A percentile compares a stretch with the other conserved stretches of the same genome.
Conservation (phyloP, 2,329 filamentous ascomycete genomes). For the Blastomyces percursus region DNA sequence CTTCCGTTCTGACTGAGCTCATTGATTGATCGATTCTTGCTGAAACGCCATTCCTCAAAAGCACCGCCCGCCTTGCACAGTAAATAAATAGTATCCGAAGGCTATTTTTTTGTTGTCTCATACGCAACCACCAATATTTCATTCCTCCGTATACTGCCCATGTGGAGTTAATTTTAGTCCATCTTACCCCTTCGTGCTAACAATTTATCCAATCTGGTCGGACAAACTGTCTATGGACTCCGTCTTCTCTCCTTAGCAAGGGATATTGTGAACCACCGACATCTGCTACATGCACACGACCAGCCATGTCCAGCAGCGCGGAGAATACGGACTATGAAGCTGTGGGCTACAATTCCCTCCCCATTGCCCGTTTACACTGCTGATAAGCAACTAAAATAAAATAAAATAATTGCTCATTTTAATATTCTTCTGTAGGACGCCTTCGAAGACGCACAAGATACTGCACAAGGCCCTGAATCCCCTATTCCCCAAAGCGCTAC, state of each 20-base stretch:
- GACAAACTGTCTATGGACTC: background rate
- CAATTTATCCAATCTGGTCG: background rate
- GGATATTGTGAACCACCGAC: background rate
- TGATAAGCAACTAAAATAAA: background rate
- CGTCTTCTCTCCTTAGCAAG: slow-evolving; percentile 1
- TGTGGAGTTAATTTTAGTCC: background rate
- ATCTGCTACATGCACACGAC: slow-evolving; percentile 7
- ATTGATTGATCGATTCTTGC: background rate
- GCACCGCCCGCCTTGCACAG: background rate
- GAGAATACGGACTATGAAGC: slow-evolving; percentile 35
- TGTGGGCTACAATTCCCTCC: slow-evolving; percentile 19
- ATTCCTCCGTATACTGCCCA: background rate
- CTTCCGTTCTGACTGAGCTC: background rate
- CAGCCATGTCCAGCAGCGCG: slow-evolving; percentile 27
- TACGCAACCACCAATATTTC: background rate
- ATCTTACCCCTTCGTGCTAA: background rate
- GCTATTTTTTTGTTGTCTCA: no score
- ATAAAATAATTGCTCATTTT: background rate
- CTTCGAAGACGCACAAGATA: slow-evolving; percentile 74
- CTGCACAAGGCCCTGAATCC: slow-evolving; percentile 20
- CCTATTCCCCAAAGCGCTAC: slow-evolving; percentile 33
- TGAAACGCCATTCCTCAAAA: background rate
- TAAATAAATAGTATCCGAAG: no score
- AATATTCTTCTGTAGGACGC: slow-evolving; percentile 46
- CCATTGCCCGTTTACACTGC: slow-evolving; percentile 1